Evolutionary conservation across 2,329 filamentous ascomycete species (phyloP).

Genomic region (Aspergillus fischeri): DNA sequence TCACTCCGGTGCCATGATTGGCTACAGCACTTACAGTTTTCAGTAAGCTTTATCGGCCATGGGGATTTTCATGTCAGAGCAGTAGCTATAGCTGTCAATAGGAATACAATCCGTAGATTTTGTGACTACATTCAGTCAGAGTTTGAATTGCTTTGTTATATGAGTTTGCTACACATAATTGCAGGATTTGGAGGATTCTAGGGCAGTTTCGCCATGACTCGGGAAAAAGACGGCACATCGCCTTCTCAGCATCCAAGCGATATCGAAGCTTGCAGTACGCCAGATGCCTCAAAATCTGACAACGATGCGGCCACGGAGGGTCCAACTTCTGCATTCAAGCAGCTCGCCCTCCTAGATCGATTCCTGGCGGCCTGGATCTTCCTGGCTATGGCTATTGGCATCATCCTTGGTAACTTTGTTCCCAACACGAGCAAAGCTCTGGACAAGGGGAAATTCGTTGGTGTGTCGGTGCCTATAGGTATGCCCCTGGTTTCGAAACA

Average conservation of each 20-base stretch:
- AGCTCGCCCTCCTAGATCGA: constrained; percentile 16
- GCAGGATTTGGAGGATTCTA: not conserved
- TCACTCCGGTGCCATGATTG: constrained; percentile 10
- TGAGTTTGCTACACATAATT: not conserved
- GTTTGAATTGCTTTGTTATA: not conserved
- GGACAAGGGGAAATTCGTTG: constrained; percentile 67
- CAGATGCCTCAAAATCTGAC: not conserved
- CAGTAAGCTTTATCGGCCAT: not conserved
- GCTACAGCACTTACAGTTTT: not conserved
- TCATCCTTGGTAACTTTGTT: constrained; percentile 72
- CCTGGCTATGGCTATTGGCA: constrained; percentile 69
- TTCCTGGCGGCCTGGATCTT: constrained; percentile 62
- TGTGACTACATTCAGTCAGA: not conserved
- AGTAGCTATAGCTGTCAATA: not conserved
- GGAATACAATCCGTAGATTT: not conserved
- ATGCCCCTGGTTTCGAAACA: constrained; percentile 13
- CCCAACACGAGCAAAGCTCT: constrained; percentile 56
- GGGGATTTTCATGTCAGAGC: not conserved
- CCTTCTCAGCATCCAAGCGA: not conserved
- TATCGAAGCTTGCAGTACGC: constrained; percentile 9
- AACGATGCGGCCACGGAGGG: not conserved
- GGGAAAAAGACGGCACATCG: constrained; percentile 2
- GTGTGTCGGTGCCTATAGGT: constrained; percentile 65
- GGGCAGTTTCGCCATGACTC: not conserved
- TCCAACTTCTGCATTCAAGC: constrained; percentile 17